Base-by-base conservation (phyloP, 768 basidiomycete species). In the Macrolepiota dolichaula region DNA sequence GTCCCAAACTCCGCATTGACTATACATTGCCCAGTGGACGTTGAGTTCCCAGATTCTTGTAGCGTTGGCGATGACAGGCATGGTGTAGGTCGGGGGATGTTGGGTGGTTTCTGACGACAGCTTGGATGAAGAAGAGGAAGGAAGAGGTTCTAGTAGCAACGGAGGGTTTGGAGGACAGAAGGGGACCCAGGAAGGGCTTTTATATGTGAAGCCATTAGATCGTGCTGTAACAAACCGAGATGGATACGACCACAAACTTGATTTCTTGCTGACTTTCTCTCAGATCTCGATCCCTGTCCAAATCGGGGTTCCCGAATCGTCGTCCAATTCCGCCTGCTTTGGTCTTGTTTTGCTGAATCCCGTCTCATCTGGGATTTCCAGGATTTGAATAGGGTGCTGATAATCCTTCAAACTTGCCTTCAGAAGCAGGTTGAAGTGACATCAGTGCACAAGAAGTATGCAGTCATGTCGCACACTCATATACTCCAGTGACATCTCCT, bases 1-100 rank as follows among this genome's bases (percentile, higher is more conserved):
- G 72, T 90, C 85, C 88, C 88, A 91, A 13, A 86, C 79, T 57
- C 85, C 85, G 70, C 89, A 90, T 68, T 91, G 89, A 62, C 83
- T 83, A 70, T 82, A 79, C 47, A 85, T 64, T 24, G 78, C 66
- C 88, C 88, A 91, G 71, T 85, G 76, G 44, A 86, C 76, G 69
- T 87, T 85, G 67, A 79, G 66, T 70, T 89, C 88, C 88, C 88
- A 90, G 40, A 88, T 84, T 58, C 84, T 77, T 1, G 88, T 90
- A 24, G 86, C 84, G 66, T 86, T 85, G 67, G 79, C 81, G 58
- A 88, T 85, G 64, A 85, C 81, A 7, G 77, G 74, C 77, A 79
- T 79, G 37, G 55, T 66, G 49, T 42, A 51, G 35, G 32, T 32
- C 15, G 62, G 32, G 29, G 53, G 32, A 38, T 38, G 44, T n/a